Percentiles rank a stretch among this genome's conserved stretches.
phyloP scores from a whole-genome alignment of 192 early-diverging fungal genomes.

The Spinellus fusiger region DNA sequence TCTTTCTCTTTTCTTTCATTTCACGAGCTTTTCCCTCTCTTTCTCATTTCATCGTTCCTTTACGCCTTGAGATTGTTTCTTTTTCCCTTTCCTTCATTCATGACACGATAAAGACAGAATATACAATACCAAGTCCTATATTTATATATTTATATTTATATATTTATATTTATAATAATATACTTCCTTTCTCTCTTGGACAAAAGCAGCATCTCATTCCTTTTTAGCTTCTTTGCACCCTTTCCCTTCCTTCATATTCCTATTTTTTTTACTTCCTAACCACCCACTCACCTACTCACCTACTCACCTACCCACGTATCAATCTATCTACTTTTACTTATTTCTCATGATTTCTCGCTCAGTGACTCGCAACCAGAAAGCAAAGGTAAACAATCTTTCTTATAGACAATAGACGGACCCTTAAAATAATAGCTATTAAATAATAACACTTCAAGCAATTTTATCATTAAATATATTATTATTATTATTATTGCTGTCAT shows the following conservation, averaged over 20 bases:
- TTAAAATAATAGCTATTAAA: no score
- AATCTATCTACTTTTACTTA: background rate
- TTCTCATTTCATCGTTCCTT: constrained; percentile 6
- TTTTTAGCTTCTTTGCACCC: background rate
- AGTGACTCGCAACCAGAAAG: constrained; percentile 32
- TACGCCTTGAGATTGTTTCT: constrained; percentile 3
- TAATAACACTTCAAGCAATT: no score
- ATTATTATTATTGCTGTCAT: no score
- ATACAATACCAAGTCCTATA: no score
- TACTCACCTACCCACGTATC: background rate
- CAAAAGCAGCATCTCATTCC: background rate
- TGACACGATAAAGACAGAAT: constrained; percentile 5
- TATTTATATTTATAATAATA: background rate
- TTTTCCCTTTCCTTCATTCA: constrained; percentile 5
- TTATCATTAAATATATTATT: no score
- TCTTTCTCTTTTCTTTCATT: constrained; percentile 4
- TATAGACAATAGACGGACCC: background rate
- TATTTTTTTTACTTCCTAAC: constrained; percentile 3
- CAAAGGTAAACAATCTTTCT: constrained; percentile 29
- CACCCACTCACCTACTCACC: background rate
- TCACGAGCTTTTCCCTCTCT: constrained; percentile 1
- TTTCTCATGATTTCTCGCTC: constrained; percentile 17
- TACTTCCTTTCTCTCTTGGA: background rate
- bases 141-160: background rate
- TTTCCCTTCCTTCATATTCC: constrained; percentile 5